phyloP scores from a whole-genome alignment of 2,329 filamentous ascomycete species.

The Colletotrichum theobromicola region DNA sequence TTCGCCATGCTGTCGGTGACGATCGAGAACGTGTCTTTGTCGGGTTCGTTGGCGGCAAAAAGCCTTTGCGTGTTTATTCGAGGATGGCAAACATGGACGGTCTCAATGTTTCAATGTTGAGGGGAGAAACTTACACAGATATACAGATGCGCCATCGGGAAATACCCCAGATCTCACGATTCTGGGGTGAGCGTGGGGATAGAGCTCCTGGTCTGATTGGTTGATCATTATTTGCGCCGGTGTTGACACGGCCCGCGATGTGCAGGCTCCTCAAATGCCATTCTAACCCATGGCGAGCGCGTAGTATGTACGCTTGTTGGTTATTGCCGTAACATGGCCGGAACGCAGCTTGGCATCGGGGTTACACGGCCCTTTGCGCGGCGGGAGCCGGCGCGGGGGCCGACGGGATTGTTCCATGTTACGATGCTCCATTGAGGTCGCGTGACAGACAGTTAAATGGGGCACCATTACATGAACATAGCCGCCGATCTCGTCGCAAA shows the following conservation, averaged over 20 bases:
- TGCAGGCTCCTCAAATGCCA: background rate
- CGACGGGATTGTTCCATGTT: background rate
- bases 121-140: background rate
- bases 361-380: background rate
- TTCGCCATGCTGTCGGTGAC: background rate
- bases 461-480: background rate
- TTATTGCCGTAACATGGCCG: background rate
- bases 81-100: background rate
- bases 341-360: background rate
- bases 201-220: background rate
- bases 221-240: background rate
- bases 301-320: background rate
- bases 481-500: background rate
- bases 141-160: background rate
- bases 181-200: background rate
- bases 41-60: accelerated
- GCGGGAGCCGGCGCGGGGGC: background rate
- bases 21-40: background rate
- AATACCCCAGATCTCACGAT: background rate
- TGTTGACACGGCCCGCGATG: background rate
- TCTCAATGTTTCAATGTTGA: background rate
- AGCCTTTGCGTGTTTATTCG: background rate
- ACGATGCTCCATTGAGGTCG: background rate
- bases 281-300: background rate
- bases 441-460: background rate